Conservation (phyloP, 2,329 filamentous ascomycete genomes). For the Mycocentrospora acerina region DNA sequence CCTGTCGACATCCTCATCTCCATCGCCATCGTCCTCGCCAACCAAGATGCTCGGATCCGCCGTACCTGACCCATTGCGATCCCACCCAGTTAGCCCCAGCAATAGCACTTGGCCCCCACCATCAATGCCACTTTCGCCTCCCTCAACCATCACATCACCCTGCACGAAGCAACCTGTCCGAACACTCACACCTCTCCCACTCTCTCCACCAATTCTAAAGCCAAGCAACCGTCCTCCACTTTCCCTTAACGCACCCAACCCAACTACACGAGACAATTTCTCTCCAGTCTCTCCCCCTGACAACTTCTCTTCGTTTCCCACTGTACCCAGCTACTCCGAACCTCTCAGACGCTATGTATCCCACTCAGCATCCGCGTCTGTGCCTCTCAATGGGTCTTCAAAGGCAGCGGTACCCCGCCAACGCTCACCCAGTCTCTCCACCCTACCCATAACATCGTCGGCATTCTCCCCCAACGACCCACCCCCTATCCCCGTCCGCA, state of each 20-base stretch:
- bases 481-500: constrained; percentile 36
- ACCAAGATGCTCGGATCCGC: too few species aligned
- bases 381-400: constrained; percentile 9
- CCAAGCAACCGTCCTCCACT: constrained; percentile 36
- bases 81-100: constrained; percentile 18
- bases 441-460: constrained; percentile 17
- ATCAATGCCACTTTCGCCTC: constrained; percentile 26
- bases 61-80: constrained; percentile 25
- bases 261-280: constrained; percentile 35
- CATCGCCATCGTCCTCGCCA: constrained; percentile 36
- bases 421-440: constrained; percentile 22
- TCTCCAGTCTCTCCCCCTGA: constrained; percentile 16
- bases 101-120: constrained; percentile 17
- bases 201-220: constrained; percentile 36
- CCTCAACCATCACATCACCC: constrained; percentile 21
- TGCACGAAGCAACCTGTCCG: constrained; percentile 24
- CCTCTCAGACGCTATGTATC: neutral
- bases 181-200: constrained; percentile 30
- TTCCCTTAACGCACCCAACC: constrained; percentile 35
- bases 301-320: constrained; percentile 17
- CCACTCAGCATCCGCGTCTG: constrained; percentile 25
- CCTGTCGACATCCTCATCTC: constrained; percentile 36
- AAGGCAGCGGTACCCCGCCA: constrained; percentile 10
- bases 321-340: constrained; percentile 3
- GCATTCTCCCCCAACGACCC: constrained; percentile 20